Conservation (phyloP, 148 eudicot genomes). For the Talinum fruticosum region DNA sequence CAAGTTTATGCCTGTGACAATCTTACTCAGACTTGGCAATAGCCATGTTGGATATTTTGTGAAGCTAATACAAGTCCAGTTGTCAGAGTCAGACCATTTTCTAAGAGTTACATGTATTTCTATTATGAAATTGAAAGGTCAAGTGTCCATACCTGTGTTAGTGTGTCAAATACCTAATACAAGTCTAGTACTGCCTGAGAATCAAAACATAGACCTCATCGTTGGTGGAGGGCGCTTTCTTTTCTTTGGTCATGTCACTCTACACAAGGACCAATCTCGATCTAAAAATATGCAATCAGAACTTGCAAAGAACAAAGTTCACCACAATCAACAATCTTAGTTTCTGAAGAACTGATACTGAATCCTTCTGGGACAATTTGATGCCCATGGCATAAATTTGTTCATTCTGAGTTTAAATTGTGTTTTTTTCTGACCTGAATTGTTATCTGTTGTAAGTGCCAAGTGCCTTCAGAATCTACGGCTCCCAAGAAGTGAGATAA, state of each 20-base stretch:
- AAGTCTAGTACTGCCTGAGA: not conserved
- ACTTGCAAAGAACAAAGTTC: no score
- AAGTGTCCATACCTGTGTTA: not conserved
- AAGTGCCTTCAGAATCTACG: constrained; percentile 47
- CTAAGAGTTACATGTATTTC: no score
- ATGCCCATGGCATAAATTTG: not conserved
- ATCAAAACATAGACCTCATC: not conserved
- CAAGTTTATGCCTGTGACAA: not conserved
- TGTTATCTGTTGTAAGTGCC: constrained; percentile 44
- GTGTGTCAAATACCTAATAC: no score
- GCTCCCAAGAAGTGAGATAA: constrained; percentile 58
- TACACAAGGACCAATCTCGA: not conserved
- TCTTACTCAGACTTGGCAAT: not conserved
- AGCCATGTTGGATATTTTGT: not conserved
- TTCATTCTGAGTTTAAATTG: not conserved
- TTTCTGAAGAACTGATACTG: no score
- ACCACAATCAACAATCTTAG: no score
- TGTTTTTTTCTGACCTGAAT: constrained; percentile 10
- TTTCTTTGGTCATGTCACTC: not conserved
- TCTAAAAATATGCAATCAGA: no score
- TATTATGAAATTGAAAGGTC: not conserved
- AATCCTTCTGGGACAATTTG: no score
- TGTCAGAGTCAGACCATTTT: not conserved
- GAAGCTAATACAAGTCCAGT: not conserved
- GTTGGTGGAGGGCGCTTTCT: not conserved